Evolutionary conservation across 108 stramenopile genomes (phyloP), one percentile per base, ranked within the genome.

Genomic region (Schizochytrium sp.): DNA sequence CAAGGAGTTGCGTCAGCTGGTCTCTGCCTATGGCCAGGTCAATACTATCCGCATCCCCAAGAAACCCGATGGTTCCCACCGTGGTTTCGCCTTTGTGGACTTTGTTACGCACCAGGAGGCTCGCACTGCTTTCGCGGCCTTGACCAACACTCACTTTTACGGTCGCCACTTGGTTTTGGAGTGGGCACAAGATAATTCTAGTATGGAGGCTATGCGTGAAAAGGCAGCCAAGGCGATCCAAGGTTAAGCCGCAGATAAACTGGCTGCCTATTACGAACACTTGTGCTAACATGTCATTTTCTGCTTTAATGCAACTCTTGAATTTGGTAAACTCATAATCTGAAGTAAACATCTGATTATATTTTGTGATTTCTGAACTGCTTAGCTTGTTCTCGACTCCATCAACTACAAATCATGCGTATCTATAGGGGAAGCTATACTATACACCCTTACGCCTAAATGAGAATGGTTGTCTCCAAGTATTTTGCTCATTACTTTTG

Each of bases 51-150:
- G 98, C 4, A 90, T 99, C n/a, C 99, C 99, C 4, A 98, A 97
- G 90, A 97, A 97, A 92, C 97, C 97, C 89, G 98, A 97, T 91
- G 98, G 98, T 17, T 91, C 90, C 10, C 96, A 97, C 92, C 98
- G 99, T 56, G 99, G 99, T 4, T 99, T 99, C 90, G 98, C 97
- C 44, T 99, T 99, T 90, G 95, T 98, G 19, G 98, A 99, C 46
- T 99, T 96, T 91, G 59, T 94, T 72, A 96, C 97, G 5, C 72
- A 89, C n/a, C 96, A 97, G 89, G 98, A 99, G 91, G 98, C 99
- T 4, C 72, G 90, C 89, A 92, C 93, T 50, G 98, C 98, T 2
- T 96, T 97, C 94, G 90, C 87, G 15, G 91, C 96, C 40, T 91
- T 99, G 17, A 94, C 95, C 4, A 73, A 93, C 56, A 98, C 98